A percentile compares a stretch with the other conserved stretches of the same genome.
phyloP scores from a whole-genome alignment of 306 rosid species.

The Glycyrrhiza uralensis region DNA sequence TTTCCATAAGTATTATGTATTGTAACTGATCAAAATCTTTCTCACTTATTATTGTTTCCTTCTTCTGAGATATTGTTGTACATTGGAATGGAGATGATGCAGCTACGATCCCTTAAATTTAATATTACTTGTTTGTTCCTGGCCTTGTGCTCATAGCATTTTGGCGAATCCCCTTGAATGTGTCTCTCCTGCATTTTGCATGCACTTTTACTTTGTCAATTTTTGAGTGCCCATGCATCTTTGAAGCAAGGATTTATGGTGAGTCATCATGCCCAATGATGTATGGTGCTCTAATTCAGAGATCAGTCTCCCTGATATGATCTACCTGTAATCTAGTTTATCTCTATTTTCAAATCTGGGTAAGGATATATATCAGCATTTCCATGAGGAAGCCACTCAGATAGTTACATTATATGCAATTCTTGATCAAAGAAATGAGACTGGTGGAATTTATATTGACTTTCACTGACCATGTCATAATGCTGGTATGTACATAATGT shows the following conservation, averaged over 20 bases:
- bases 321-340: not conserved
- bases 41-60: not conserved
- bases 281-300: not conserved
- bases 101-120: not conserved
- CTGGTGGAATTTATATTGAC: not conserved
- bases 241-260: not conserved
- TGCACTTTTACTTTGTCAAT: not conserved
- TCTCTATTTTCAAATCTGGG: not conserved
- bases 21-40: not conserved
- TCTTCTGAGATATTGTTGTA: not conserved
- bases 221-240: not conserved
- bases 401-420: not conserved
- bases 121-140: not conserved
- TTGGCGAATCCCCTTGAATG: conserved; percentile 7
- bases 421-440: not conserved
- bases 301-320: not conserved
- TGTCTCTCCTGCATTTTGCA: not conserved
- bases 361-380: not conserved
- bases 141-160: not conserved
- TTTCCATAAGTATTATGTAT: not conserved
- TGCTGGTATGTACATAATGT: not conserved
- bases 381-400: not conserved
- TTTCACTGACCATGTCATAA: not conserved
- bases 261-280: not conserved
- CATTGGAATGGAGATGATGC: not conserved